Evolutionary conservation across 1,284 basidiomycete genomes (phyloP), one percentile per base, ranked within the genome.

Genomic region (Fomitiporia mediterranea): DNA sequence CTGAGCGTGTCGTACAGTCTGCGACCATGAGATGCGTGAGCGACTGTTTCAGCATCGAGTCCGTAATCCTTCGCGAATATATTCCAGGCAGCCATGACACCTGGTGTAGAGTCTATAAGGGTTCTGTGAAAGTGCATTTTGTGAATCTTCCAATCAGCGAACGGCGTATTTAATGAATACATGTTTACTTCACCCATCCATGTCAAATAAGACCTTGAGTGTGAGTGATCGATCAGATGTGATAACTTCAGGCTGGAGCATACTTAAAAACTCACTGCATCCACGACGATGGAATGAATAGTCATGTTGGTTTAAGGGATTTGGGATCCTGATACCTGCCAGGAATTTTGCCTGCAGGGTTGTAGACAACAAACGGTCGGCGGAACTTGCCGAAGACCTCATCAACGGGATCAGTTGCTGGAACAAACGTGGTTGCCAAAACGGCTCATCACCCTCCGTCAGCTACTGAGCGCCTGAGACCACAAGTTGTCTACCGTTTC

Each of bases 101-200:
- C 86, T 2, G 83, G 84, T 5, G 84, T 87, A 2, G 84, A 86
- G 68, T 88, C 84, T 57, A 87, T 79, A 56, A 87, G 75, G 8
- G 85, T 86, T 39, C 84, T 86, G 60, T 55, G 15, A 25, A 17
- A 15, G 34, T 40, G 47, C 32, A 51, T 53, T 47, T n/a, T 47
- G 38, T 8, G 43, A 17, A 39, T 56, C 60, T 57, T 32, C 35
- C 15, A 40, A 47, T 59, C 43, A 47, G 46, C 28, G 27, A 25
- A 37, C 8, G 39, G 49, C 32, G 55, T 27, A 64, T 51, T 27
- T 51, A 56, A 49, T 53, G 46, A 40, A 27, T 23, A 57, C 34
- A 51, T 25, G 28, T 51, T 23, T 9, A 15, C 46, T 70, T 68
- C 62, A 84, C 84, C 84, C 84, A 65, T 86, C 84, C 75, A 86